Conservation (phyloP, 2,329 filamentous ascomycete genomes). For the Bipolaris zeicola region DNA sequence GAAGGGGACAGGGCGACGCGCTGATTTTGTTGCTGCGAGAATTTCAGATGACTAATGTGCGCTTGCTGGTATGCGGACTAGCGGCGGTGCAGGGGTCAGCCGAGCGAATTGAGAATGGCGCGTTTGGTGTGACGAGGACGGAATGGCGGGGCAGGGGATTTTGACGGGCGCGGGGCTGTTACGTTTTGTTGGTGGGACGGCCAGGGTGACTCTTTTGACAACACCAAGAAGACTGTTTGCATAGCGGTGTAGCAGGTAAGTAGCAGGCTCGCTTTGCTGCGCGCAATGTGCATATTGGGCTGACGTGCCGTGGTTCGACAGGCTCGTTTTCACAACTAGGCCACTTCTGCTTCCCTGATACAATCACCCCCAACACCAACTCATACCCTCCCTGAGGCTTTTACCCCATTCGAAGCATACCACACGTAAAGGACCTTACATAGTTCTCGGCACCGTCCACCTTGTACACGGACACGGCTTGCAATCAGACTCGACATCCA, state of each 20-base stretch:
- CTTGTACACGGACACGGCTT: conserved; percentile 5
- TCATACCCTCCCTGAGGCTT: conserved; percentile 1
- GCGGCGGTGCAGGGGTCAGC: neutral
- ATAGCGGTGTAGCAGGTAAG: conserved; percentile 4
- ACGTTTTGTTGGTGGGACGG: conserved; percentile 13
- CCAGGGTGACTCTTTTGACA: conserved; percentile 20
- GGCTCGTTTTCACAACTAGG: conserved; percentile 15
- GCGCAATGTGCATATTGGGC: neutral
- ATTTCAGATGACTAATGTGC: conserved; percentile 35
- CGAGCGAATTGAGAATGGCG: conserved; percentile 25
- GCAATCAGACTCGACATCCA: conserved; percentile 5
- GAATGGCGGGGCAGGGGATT: conserved; percentile 25
- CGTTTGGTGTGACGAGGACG: conserved; percentile 21
- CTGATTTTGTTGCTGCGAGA: conserved; percentile 19
- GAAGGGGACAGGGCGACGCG: conserved; percentile 25
- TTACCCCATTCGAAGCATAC: conserved; percentile 4
- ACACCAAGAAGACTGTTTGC: neutral
- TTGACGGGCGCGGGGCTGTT: conserved; percentile 17
- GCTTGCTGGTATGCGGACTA: conserved; percentile 18
- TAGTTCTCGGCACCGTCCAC: neutral
- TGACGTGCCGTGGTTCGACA: conserved; percentile 17
- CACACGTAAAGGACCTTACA: conserved; percentile 5
- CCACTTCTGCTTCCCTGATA: conserved; percentile 8
- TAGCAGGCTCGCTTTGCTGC: neutral
- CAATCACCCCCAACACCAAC: conserved; percentile 12